Conservation (phyloP, 2,329 filamentous ascomycete genomes). For the Venturia carpophila region DNA sequence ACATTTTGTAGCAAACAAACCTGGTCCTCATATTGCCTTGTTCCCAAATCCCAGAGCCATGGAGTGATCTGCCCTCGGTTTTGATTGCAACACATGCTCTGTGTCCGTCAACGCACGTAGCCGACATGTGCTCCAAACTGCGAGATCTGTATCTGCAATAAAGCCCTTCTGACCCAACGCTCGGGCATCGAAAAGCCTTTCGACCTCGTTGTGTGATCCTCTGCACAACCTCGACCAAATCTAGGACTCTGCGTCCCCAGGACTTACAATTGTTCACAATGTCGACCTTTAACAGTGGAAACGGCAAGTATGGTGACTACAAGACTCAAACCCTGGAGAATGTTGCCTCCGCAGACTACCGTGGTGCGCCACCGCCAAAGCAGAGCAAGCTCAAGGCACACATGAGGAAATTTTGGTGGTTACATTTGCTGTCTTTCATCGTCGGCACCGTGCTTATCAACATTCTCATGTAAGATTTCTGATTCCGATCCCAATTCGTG, state of each 20-base stretch:
- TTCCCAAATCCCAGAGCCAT: background rate
- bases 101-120: background rate
- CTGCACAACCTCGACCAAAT: constrained; percentile 2
- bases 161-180: background rate
- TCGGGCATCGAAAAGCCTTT: background rate
- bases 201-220: background rate
- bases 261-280: background rate
- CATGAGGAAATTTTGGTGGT: constrained; percentile 49
- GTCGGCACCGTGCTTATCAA: constrained; percentile 48
- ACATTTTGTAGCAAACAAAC: constrained; percentile 14
- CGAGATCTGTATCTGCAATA: background rate
- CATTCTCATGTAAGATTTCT: constrained; percentile 48
- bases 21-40: constrained; percentile 6
- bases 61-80: constrained; percentile 13
- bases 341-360: constrained; percentile 5
- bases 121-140: constrained; percentile 5
- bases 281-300: constrained; percentile 1
- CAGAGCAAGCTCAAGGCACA: constrained; percentile 22
- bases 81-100: constrained; percentile 16
- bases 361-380: background rate
- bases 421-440: constrained; percentile 46
- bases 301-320: constrained; percentile 12
- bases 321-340: constrained; percentile 14
- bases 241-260: background rate
- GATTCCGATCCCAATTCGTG: background rate